Evolutionary conservation across 1,139 yeast species (phyloP), one percentile per base, ranked within the genome.

Genomic region (Candida sp.): DNA sequence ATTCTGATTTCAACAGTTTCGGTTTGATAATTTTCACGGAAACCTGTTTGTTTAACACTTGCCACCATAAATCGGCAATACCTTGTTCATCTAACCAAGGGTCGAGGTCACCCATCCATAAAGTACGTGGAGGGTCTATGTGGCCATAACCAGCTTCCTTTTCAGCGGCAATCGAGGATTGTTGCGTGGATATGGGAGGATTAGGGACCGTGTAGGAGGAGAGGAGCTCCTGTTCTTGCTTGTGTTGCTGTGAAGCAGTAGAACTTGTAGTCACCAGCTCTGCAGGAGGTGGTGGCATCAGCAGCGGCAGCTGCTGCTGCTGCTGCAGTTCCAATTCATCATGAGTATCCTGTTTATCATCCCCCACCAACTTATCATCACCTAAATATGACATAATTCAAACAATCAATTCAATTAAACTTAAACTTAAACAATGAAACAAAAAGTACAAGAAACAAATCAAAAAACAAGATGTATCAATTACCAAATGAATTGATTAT

Each of bases 21-120:
- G 82, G 82, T 46, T 70, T 77, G 54, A 81, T 81, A 48, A 82
- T 61, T 51, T 80, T 81, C 35, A 80, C 81, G 41, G 67, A 53
- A 46, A 79, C 71, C 49, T 60, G 58, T 54, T 75, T 62, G 53
- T 66, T 52, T 53, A 77, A 52, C 12, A 72, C 58, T 42, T 64
- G 68, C 73, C 73, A 69, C 91, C 91, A 84, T 38, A 85, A 72
- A 47, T 74, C 75, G 37, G 70, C 72, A 37, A 85, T 77, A 1
- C 77, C 76, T 22, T 64, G 60, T 56, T 85, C 91, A 52, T 82
- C 87, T 64, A 87, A 75, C 75, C 82, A 77, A 15, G 87, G 87
- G 55, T 84, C 91, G 50, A 85, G 66, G 56, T 84, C 93, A 21
- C 93, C 93, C 93, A 85, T 85, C 88, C 88, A 82, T 41, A 81